Percentiles rank a stretch among this genome's conserved stretches.
Conservation (phyloP, 495 filamentous ascomycete genomes). For the Penicillium turbatum region DNA sequence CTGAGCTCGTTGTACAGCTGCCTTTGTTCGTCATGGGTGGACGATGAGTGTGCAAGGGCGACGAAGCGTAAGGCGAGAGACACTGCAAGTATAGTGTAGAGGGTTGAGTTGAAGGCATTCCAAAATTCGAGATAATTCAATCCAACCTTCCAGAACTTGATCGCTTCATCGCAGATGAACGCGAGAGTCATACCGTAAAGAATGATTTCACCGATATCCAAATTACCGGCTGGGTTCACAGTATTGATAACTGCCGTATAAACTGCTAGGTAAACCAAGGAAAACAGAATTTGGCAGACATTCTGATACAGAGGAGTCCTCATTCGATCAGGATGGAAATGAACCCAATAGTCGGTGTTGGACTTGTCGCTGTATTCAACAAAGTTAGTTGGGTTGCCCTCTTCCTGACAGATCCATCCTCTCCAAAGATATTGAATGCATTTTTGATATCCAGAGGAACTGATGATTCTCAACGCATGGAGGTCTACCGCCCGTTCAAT, state of each 20-base stretch:
- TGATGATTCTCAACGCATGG: conserved; percentile 82
- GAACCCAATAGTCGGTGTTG: conserved; percentile 67
- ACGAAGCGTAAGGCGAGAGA: conserved; percentile 75
- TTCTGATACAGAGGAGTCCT: conserved; percentile 91
- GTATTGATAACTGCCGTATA: conserved; percentile 93
- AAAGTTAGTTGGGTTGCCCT: conserved; percentile 80
- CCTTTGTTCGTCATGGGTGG: conserved; percentile 49
- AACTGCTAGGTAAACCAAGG: conserved; percentile 72
- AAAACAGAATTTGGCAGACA: conserved; percentile 76
- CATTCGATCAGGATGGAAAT: conserved; percentile 93
- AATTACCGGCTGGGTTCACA: conserved; percentile 70
- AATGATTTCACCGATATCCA: conserved; percentile 79
- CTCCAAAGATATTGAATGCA: conserved; percentile 90
- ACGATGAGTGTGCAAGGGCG: conserved; percentile 60
- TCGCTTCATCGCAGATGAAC: conserved; percentile 82
- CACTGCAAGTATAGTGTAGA: conserved; percentile 72
- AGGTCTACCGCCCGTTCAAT: conserved; percentile 90
- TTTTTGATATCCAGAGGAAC: conserved; percentile 90
- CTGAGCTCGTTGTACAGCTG: conserved; percentile 68
- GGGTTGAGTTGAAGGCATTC: conserved; percentile 84
- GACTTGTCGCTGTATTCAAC: conserved; percentile 74
- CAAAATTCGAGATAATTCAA: conserved; percentile 86
- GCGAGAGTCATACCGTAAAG: conserved; percentile 89
- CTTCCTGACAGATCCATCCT: conserved; percentile 94
- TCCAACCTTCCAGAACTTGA: conserved; percentile 91